Evolutionary conservation across 306 rosid genomes (phyloP), one percentile per base, ranked within the genome.

Genomic region (Aeschynomene evenia): DNA sequence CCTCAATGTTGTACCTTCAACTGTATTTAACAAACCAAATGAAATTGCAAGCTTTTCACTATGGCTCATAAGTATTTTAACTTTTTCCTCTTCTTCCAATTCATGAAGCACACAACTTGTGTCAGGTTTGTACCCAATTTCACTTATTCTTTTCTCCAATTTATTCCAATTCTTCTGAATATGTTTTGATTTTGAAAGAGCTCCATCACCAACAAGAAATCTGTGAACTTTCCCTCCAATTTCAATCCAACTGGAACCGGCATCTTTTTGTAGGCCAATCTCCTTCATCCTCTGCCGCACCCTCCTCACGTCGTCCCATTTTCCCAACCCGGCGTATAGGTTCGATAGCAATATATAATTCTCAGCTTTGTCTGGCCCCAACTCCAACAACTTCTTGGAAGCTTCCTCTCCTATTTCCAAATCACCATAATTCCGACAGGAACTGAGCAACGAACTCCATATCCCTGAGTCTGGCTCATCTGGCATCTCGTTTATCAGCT

Each of bases 41-140:
- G 86, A 89, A 75, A 92, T 79, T 61, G 96, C 96, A 64, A 89
- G 89, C 85, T 92, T 89, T 83, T 92, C 98, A 56, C 96, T 87
- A 42, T 92, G 96, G 50, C 75, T 82, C 61, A 73, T 78, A 48
- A 89, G 79, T 22, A 82, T 61, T 77, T 78, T 86, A 49, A 76
- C 68, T 81, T 92, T 92, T 74, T 87, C 94, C 54, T 69, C 85
- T 66, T 92, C 86, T 52, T 84, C 89, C 60, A 83, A 67, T 42
- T 87, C 92, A 82, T 89, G 98, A 77, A 92, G 95, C 62, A 89
- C 95, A 15, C 88, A 89, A 60, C 81, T 82, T 8, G 85, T 80
- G 74, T 86, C 73, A 0, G 96, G 98, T 81, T 52, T 78, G 62
- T 89, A 92, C 51, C 98, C 95, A 33, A 92, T 71, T 74, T 87